Percentiles rank a stretch among this genome's conserved stretches.
Evolutionary conservation across 176 grass and related monocot species (phyloP).

Genomic region (Hsuehochloa calcarea): DNA sequence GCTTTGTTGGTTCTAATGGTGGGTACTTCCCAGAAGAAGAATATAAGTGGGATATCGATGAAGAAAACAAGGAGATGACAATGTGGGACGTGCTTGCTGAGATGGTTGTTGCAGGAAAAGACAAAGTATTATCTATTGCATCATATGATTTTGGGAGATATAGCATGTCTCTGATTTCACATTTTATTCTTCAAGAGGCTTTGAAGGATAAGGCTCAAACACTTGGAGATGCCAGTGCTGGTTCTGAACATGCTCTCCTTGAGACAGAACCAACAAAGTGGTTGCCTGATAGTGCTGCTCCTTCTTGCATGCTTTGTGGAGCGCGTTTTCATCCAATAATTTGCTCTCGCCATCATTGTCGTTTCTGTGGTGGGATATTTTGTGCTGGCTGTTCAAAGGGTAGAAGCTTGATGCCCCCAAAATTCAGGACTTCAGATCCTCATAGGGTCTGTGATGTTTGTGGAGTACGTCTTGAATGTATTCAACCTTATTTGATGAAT

Average conservation of each 20-base stretch:
- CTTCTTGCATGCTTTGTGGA: conserved; percentile 87
- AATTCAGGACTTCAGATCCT: conserved; percentile 73
- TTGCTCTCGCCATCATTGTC: conserved; percentile 77
- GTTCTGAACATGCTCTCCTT: conserved; percentile 50
- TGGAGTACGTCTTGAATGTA: conserved; percentile 59
- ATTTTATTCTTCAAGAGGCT: conserved; percentile 65
- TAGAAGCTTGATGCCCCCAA: conserved; percentile 77
- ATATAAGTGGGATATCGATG: conserved; percentile 64
- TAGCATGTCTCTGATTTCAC: conserved; percentile 56
- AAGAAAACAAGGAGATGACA: conserved; percentile 63
- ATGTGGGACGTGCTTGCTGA: conserved; percentile 91
- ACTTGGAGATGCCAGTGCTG: conserved; percentile 52
- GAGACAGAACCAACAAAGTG: conserved; percentile 76
- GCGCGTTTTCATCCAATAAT: conserved; percentile 75
- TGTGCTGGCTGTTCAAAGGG: conserved; percentile 78
- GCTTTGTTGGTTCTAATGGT: conserved; percentile 58
- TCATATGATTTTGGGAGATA: conserved; percentile 51
- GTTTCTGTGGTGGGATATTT: conserved; percentile 86
- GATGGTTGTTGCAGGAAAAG: conserved; percentile 59
- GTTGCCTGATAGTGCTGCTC: conserved; percentile 77
- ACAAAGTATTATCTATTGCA: conserved; percentile 49
- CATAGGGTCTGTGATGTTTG: conserved; percentile 94
- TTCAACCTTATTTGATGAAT: conserved; percentile 78
- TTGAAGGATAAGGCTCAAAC: conserved; percentile 67
- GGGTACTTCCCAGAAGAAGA: conserved; percentile 65